Base-by-base conservation (phyloP, 2,329 filamentous ascomycete species). In the Aspergillus felis region DNA sequence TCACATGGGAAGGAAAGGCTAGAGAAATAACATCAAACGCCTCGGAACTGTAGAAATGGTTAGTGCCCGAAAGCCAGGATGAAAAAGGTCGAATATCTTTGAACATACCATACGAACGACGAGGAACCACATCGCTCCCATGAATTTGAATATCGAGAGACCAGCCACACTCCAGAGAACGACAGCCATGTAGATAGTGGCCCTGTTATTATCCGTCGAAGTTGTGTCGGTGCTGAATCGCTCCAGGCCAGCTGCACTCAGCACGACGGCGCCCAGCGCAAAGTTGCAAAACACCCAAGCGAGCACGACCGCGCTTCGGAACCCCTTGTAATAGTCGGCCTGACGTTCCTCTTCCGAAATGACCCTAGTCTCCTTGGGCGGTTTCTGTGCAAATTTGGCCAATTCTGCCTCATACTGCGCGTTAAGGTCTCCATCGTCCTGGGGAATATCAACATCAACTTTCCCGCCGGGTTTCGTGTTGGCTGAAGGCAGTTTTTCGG, bases 221-320 rank as follows among this genome's bases (percentile, higher is more conserved):
- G 72, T 70, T 1, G 75, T 66, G 17, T 72, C 69, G 1, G 80
- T 74, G 32, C 78, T 79, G 52, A 92, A 82, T 58, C 83, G 82
- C 64, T 95, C 87, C 61, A 97, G 75, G 2, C 94, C 93, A 25
- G 89, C 93, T 1, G 90, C 87, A 70, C 89, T 92, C 64, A 99
- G 80, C 7, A 99, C 93, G 1, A 95, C 82, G 0, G 93, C 93
- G 0, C 86, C 87, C 5, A 99, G 85, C 0, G 86, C 92, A 73
- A 99, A 90, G 75, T 99, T 99, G 70, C 87, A 92, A 68, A 97
- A 91, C 83, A 99, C 96, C 94, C 94, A 99, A 64, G 89, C 86
- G 52, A 97, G 80, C 29, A 99, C 94, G 64, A 97, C 92, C 28
- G 91, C 86, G 22, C 90, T 95, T 61, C 94, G 86, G 73, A 99